Percentiles rank a stretch among this genome's conserved stretches.
Evolutionary conservation across 2,329 filamentous ascomycete species (phyloP).

Genomic region (Pseudogymnoascus destructans): DNA sequence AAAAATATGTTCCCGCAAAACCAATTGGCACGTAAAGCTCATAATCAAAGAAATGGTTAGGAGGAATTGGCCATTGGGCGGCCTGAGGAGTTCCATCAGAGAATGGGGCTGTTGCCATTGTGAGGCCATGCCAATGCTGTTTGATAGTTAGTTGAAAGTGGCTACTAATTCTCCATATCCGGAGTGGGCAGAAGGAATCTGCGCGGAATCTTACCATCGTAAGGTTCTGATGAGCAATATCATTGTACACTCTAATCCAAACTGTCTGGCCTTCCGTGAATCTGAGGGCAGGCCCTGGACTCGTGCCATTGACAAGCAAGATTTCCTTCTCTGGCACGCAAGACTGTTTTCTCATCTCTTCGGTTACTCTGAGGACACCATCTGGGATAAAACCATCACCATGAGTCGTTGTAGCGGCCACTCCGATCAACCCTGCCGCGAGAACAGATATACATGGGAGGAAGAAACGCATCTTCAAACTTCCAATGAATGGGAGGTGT

Average conservation of each 20-base stretch:
- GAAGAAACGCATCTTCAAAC: background rate
- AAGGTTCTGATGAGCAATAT: constrained; percentile 35
- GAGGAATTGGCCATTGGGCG: constrained; percentile 41
- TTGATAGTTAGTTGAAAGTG: background rate
- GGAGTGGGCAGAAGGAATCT: background rate
- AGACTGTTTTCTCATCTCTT: constrained; percentile 25
- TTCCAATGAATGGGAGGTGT: background rate
- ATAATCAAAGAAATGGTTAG: constrained; percentile 42
- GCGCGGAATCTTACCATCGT: constrained; percentile 31
- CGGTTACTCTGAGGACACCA: constrained; percentile 30
- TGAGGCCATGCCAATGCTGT: constrained; percentile 44
- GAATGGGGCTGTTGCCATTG: constrained; percentile 35
- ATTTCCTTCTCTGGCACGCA: constrained; percentile 28
- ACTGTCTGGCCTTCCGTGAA: constrained; percentile 31
- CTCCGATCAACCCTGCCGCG: background rate
- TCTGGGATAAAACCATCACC: constrained; percentile 27
- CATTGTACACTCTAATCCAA: constrained; percentile 43
- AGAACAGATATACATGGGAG: background rate
- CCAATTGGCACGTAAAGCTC: constrained; percentile 33
- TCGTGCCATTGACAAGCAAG: constrained; percentile 35
- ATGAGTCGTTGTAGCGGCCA: constrained; percentile 12
- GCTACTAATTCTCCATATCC: background rate
- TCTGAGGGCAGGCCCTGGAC: constrained; percentile 33
- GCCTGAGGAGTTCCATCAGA: constrained; percentile 38
- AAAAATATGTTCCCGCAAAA: constrained; percentile 41